These are phyloP conservation scores for Lotmaria passim DNA, from an alignment of 208 protist genomes.

Conservation along the genomic window DNA sequence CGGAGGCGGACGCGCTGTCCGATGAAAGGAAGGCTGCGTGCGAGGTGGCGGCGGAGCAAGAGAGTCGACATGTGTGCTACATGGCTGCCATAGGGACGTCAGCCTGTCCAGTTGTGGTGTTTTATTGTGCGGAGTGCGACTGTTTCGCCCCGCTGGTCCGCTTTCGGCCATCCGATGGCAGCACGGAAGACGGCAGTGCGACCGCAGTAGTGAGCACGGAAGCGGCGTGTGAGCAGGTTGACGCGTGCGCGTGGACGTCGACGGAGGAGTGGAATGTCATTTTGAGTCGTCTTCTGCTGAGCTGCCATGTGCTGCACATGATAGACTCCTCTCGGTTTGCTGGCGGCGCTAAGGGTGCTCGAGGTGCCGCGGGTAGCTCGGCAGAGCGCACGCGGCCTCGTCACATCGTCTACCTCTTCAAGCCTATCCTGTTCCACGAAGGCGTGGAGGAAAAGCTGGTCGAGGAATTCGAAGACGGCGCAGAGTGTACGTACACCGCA, in stretches of 20 bases:
- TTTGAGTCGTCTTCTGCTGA: constrained; percentile 30
- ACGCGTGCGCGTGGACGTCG: constrained; percentile 16
- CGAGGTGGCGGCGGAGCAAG: constrained; percentile 52
- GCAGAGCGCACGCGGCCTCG: neutral
- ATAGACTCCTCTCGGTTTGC: constrained; percentile 18
- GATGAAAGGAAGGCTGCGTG: constrained; percentile 36
- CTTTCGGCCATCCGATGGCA: constrained; percentile 12
- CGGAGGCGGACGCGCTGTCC: constrained; percentile 19
- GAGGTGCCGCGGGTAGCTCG: neutral
- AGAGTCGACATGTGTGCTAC: constrained; percentile 59
- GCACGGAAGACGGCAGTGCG: too few species aligned
- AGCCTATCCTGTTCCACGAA: constrained; percentile 52
- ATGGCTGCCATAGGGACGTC: constrained; percentile 53
- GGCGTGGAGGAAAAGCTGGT: constrained; percentile 33
- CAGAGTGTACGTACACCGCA: constrained; percentile 43
- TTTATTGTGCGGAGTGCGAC: constrained; percentile 67
- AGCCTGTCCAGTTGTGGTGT: constrained; percentile 44
- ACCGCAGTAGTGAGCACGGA: neutral
- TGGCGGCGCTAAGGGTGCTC: neutral
- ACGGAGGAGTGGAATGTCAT: constrained; percentile 27
- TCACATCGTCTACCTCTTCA: constrained; percentile 51
- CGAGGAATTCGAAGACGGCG: constrained; percentile 47
- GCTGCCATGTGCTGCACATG: constrained; percentile 33
- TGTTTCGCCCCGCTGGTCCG: constrained; percentile 52
- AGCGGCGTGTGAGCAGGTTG: too few species aligned